Evolutionary conservation across 2,329 filamentous ascomycete genomes (phyloP).

Genomic region (Nothophoma quercina): DNA sequence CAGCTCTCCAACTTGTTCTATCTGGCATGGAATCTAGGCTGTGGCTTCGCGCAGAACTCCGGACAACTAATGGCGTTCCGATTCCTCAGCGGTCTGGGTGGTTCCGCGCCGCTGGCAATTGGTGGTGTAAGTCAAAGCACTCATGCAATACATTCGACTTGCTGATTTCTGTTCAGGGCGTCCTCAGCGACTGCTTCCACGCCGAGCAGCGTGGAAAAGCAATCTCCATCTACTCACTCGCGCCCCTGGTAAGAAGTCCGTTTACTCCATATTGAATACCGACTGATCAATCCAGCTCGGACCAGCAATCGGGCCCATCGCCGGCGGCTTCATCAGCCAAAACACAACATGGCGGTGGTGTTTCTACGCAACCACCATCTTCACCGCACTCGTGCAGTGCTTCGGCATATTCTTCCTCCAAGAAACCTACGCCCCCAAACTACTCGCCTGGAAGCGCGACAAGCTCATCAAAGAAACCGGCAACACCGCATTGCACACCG

Average conservation of each 20-base stretch:
- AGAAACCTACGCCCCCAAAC: constrained; percentile 71
- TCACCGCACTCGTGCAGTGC: constrained; percentile 67
- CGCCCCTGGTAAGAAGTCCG: too few species aligned
- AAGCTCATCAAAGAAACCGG: constrained; percentile 66
- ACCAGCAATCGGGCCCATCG: constrained; percentile 70
- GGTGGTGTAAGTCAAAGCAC: constrained; percentile 37
- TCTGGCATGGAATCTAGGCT: constrained; percentile 50
- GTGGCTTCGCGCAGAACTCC: constrained; percentile 48
- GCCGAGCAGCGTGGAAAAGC: constrained; percentile 69
- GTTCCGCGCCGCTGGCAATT: constrained; percentile 49
- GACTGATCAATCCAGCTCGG: too few species aligned
- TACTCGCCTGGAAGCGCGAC: constrained; percentile 66
- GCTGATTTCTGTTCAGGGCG: constrained; percentile 29
- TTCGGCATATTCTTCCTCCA: constrained; percentile 68
- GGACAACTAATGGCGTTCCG: constrained; percentile 48
- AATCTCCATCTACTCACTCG: constrained; percentile 68
- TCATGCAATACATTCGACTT: not conserved
- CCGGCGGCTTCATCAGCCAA: constrained; percentile 70
- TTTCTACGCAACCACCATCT: constrained; percentile 72
- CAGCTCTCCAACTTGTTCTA: constrained; percentile 51
- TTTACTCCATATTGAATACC: too few species aligned
- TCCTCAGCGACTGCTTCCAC: constrained; percentile 63
- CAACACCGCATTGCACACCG: constrained; percentile 66
- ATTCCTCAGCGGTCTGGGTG: constrained; percentile 49
- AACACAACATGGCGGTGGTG: constrained; percentile 75